Base-by-base conservation (phyloP, 2,329 filamentous ascomycete genomes). In the Pleomassaria siparia region DNA sequence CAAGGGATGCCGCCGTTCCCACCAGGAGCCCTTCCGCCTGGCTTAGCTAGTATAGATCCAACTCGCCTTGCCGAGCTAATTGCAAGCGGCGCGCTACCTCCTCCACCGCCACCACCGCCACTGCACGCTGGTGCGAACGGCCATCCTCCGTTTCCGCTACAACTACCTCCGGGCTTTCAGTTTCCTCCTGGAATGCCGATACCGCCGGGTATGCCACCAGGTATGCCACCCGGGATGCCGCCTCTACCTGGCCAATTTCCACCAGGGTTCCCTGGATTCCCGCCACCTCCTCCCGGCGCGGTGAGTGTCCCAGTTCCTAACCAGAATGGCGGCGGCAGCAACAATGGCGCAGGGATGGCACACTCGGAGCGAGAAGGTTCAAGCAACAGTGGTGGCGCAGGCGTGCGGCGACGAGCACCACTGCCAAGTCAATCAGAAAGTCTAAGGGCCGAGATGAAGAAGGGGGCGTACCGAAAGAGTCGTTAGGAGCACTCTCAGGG, bases 381-480 rank as follows among this genome's bases (percentile, higher is more conserved):
- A 6, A 25, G 21, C 26, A 48, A 62, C 15, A 67, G 55, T 15
- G 66, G 22, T 4, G 20, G 54, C 39, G 66, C 52, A 13, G 60
- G 64, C 28, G 60, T 83, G 15, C 79, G 87, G 50, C 78, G 75
- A 56, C 74, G 85, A 51, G 88, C 81, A 5, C 89, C 88, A 8
- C 72, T 95, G 35, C 90, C 90, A 0, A 91, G 88, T 65, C 90
- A 95, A 71, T 84, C 88, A 64, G 90, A 94, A 66, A 91, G 88
- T 58, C 72, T 95, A 58, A 82, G 85, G 58, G 83, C 86, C 69
- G 88, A 92, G 70, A 89, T 92, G 76, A 80, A 80, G 53, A 74
- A 75, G 53, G 78, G 78, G 10, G 72, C 76, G 55, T 82, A 75
- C 59, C 67, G 74, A 35, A 73, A 70, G 20, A 39, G 36, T 39